Evolutionary conservation across 2,329 filamentous ascomycete species (phyloP).

Genomic region (Nannizzia gypsea): DNA sequence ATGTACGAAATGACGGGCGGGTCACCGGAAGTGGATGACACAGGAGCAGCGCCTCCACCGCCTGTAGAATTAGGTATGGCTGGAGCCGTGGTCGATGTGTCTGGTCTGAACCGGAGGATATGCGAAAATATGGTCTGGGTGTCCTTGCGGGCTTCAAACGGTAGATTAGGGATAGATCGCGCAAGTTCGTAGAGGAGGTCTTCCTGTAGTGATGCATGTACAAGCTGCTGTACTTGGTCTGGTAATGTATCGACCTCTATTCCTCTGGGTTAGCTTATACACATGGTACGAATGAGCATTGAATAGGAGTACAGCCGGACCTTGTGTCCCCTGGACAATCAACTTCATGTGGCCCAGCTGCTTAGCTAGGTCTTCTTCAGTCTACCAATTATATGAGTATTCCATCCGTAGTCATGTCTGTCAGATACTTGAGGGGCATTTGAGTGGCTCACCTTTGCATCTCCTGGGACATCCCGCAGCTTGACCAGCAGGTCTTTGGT

Average conservation of each 20-base stretch:
- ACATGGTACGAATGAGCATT: conserved; percentile 5
- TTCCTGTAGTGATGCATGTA: conserved; percentile 75
- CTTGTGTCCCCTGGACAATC: conserved; percentile 83
- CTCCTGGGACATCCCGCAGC: conserved; percentile 46
- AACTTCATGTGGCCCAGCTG: conserved; percentile 84
- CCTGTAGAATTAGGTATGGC: background rate
- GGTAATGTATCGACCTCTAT: conserved; percentile 74
- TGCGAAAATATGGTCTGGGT: conserved; percentile 93
- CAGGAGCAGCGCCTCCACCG: background rate
- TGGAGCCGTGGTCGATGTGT: conserved; percentile 31
- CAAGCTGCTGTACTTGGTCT: conserved; percentile 76
- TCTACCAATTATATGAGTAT: conserved; percentile 38
- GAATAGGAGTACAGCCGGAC: conserved; percentile 35
- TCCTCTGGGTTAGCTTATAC: conserved; percentile 5
- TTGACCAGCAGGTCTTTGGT: conserved; percentile 53
- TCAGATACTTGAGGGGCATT: conserved; percentile 5
- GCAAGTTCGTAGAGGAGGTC: conserved; percentile 79
- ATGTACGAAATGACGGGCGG: conserved; percentile 82
- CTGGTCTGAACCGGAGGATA: conserved; percentile 77
- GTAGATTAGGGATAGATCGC: conserved; percentile 67
- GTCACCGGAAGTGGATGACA: conserved; percentile 48
- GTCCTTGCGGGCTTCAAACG: conserved; percentile 94
- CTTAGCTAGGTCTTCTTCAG: conserved; percentile 73
- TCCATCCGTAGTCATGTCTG: conserved; percentile 1
- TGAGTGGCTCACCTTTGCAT: conserved; percentile 41